phyloP scores from a whole-genome alignment of 2,329 filamentous ascomycete species.

The Davidsoniella eucalypti region DNA sequence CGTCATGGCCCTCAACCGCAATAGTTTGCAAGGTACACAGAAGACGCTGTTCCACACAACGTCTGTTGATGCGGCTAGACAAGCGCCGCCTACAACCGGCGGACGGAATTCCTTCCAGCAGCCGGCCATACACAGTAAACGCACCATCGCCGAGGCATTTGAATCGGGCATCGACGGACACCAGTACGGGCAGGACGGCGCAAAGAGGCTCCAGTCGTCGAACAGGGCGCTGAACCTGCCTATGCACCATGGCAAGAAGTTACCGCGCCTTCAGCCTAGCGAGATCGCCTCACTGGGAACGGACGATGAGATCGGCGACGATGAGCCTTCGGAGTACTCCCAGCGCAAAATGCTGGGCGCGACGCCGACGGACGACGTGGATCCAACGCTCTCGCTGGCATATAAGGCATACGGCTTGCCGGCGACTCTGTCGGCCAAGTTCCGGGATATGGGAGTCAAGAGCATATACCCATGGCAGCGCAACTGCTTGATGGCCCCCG shows the following conservation, averaged over 20 bases:
- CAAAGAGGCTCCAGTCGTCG: not conserved
- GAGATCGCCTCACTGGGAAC: constrained; percentile 25
- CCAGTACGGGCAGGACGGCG: not conserved
- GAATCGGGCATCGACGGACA: not conserved
- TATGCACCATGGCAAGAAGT: constrained; percentile 1
- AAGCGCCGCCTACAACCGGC: not conserved
- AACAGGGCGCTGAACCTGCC: not conserved
- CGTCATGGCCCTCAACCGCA: too few species aligned
- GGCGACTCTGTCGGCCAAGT: constrained; percentile 42
- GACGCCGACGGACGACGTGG: constrained; percentile 34
- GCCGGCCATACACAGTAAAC: constrained; percentile 6
- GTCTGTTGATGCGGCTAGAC: constrained; percentile 8
- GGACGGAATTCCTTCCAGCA: not conserved
- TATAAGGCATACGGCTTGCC: constrained; percentile 50
- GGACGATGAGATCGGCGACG: constrained; percentile 3
- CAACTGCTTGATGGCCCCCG: constrained; percentile 51
- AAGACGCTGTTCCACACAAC: constrained; percentile 9
- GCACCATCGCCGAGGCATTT: constrained; percentile 8
- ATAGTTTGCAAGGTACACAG: too few species aligned
- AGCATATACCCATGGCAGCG: constrained; percentile 70
- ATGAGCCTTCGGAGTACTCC: constrained; percentile 32
- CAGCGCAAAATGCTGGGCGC: constrained; percentile 35
- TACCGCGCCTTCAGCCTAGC: constrained; percentile 25
- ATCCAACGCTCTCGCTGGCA: constrained; percentile 42
- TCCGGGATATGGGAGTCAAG: constrained; percentile 48